These are phyloP conservation scores for Colletotrichum magnum DNA, from an alignment of 2,329 filamentous ascomycete genomes.

Conservation along the genomic window DNA sequence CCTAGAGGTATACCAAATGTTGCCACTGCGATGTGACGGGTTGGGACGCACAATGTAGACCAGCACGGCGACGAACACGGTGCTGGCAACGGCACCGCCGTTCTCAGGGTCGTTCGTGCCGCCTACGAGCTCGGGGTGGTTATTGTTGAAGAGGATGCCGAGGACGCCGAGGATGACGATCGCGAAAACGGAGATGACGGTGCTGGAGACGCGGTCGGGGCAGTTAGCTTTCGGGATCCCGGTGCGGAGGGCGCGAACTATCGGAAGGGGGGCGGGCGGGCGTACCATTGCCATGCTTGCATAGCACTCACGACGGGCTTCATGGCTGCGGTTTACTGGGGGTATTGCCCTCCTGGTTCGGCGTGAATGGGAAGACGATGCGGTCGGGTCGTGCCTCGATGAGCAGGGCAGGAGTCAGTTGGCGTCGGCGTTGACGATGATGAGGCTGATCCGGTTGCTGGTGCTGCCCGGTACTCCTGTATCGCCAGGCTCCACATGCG, in stretches of 20 bases:
- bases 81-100: slow-evolving; percentile 82
- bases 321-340: slow-evolving; percentile 71
- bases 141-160: slow-evolving; percentile 80
- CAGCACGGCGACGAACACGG: slow-evolving; percentile 88
- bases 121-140: slow-evolving; percentile 88
- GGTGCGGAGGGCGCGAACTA: background rate
- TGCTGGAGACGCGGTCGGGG: slow-evolving; percentile 65
- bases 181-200: slow-evolving; percentile 76
- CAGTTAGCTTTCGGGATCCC: slow-evolving; percentile 9
- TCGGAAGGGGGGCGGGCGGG: slow-evolving; percentile 49
- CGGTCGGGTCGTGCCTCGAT: slow-evolving; percentile 32
- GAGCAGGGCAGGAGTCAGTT: slow-evolving; percentile 5
- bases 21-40: background rate
- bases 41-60: slow-evolving; percentile 83
- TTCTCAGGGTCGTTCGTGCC: slow-evolving; percentile 78
- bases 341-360: background rate
- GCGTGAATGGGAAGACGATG: slow-evolving; percentile 24
- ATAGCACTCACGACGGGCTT: slow-evolving; percentile 93
- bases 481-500: slow-evolving; percentile 29
- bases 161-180: slow-evolving; percentile 75
- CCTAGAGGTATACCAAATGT: background rate
- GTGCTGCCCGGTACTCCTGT: slow-evolving; percentile 17
- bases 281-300: slow-evolving; percentile 96
- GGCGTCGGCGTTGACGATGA: slow-evolving; percentile 13
- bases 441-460: slow-evolving; percentile 27